Conservation (phyloP, 1,139 yeast species). For the Blastobotrys ciferrii region DNA sequence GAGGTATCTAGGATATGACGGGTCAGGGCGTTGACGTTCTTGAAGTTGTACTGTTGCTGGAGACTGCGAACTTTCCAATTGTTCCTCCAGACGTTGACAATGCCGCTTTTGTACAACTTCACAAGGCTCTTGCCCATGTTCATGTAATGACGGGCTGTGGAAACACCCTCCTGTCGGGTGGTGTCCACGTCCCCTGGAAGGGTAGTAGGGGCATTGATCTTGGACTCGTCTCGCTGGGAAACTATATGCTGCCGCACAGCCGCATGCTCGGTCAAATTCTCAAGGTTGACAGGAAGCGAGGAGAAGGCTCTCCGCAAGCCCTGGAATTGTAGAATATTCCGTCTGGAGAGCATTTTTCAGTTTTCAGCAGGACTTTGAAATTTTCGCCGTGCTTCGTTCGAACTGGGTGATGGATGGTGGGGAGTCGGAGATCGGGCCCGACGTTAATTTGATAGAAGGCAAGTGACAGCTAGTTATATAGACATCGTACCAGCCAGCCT, state of each 20-base stretch:
- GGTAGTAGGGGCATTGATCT: conserved; percentile 29
- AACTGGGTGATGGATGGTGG: too few species aligned
- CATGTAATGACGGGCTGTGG: conserved; percentile 21
- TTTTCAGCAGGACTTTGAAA: too few species aligned
- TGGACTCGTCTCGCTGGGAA: conserved; percentile 3
- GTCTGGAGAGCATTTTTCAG: not conserved
- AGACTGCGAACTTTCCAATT: conserved; percentile 22
- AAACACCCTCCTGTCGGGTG: conserved; percentile 14
- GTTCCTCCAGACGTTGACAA: conserved; percentile 37
- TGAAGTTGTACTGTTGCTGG: conserved; percentile 22
- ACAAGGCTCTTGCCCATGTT: conserved; percentile 33
- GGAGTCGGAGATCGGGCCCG: not conserved
- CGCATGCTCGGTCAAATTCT: conserved; percentile 8
- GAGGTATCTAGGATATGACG: conserved; percentile 30
- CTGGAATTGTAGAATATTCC: not conserved
- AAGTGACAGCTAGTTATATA: not conserved
- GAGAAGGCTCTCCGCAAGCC: not conserved
- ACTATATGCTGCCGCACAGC: conserved; percentile 12
- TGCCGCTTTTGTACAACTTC: conserved; percentile 36
- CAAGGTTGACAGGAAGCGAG: conserved; percentile 12
- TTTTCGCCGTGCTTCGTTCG: too few species aligned
- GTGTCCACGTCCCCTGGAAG: conserved; percentile 25
- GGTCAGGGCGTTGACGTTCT: conserved; percentile 26
- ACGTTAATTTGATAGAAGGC: not conserved
- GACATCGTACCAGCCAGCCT: not conserved